Percentiles rank a stretch among this genome's conserved stretches.
phyloP scores from a whole-genome alignment of 2,329 filamentous ascomycete species.

The Botrytis hyacinthi region DNA sequence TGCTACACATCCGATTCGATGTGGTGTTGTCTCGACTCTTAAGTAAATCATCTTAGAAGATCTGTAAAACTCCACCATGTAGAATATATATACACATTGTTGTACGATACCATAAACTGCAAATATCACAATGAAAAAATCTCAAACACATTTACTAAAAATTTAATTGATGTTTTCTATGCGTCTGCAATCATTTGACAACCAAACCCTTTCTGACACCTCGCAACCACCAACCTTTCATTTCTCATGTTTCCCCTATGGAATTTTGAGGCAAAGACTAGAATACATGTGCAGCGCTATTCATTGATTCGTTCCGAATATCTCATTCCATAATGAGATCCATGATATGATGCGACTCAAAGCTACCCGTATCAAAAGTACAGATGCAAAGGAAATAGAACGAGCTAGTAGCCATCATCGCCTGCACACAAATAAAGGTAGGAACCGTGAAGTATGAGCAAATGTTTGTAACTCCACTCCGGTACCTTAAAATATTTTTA shows the following conservation, averaged over 20 bases:
- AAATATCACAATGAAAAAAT: neutral
- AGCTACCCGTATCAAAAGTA: slow-evolving; percentile 35
- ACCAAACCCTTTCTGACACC: neutral
- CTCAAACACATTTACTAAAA: slow-evolving; percentile 7
- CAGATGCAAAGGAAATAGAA: slow-evolving; percentile 38
- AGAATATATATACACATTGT: neutral
- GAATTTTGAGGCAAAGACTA: slow-evolving; percentile 30
- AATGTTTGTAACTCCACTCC: slow-evolving; percentile 36
- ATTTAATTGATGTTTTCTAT: slow-evolving; percentile 19
- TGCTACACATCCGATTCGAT: neutral
- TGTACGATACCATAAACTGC: slow-evolving; percentile 1
- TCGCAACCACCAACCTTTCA: slow-evolving; percentile 32
- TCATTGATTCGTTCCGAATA: slow-evolving; percentile 21
- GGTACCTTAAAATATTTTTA: slow-evolving; percentile 26
- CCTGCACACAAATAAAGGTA: slow-evolving; percentile 26
- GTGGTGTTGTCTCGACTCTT: neutral
- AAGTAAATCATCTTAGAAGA: neutral
- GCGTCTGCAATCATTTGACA: slow-evolving; percentile 6
- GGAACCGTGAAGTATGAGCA: slow-evolving; percentile 37
- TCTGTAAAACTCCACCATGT: neutral
- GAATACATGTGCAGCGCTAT: slow-evolving; percentile 40
- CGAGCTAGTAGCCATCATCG: slow-evolving; percentile 38
- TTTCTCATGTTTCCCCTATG: slow-evolving; percentile 28
- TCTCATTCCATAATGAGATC: slow-evolving; percentile 15
- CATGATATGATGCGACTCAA: slow-evolving; percentile 35